Percentiles rank a stretch among this genome's conserved stretches.
Conservation (phyloP, 495 filamentous ascomycete species). For the Hypoxylon fragiforme region DNA sequence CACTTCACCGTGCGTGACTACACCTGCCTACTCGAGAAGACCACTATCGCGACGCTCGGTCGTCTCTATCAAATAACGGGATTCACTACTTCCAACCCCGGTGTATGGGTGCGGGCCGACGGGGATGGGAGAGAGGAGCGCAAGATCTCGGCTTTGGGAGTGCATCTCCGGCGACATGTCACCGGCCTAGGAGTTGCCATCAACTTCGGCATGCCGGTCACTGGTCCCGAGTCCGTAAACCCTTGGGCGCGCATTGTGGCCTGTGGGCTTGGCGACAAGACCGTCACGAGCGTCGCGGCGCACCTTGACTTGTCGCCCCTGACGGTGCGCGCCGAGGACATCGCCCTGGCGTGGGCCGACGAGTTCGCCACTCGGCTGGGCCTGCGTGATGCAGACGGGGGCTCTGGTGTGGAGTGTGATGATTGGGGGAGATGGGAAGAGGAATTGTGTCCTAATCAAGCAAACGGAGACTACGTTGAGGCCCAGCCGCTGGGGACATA, state of each 20-base stretch:
- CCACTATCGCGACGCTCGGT: conserved; percentile 65
- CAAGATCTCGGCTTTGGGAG: conserved; percentile 89
- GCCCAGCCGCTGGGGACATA: neutral
- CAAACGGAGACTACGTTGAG: conserved; percentile 1
- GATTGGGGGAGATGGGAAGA: neutral
- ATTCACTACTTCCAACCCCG: conserved; percentile 72
- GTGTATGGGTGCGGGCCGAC: conserved; percentile 69
- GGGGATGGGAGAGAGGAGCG: conserved; percentile 35
- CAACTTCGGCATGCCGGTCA: conserved; percentile 66
- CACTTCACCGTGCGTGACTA: conserved; percentile 62
- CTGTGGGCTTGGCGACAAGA: conserved; percentile 80
- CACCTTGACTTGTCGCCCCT: conserved; percentile 25
- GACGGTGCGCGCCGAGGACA: neutral
- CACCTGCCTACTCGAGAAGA: conserved; percentile 73
- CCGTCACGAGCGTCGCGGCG: conserved; percentile 66
- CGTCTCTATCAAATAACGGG: conserved; percentile 58
- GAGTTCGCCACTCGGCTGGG: conserved; percentile 19
- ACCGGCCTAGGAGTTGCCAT: conserved; percentile 85
- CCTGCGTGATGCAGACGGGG: neutral
- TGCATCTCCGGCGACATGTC: conserved; percentile 82
- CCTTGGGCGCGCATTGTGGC: conserved; percentile 71
- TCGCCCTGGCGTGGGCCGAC: conserved; percentile 21
- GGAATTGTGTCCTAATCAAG: neutral
- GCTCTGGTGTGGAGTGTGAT: neutral
- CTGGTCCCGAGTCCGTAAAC: conserved; percentile 27